Percentiles rank a stretch among this genome's conserved stretches.
Evolutionary conservation across 768 basidiomycete species (phyloP).

Genomic region (Lactarius quietus): DNA sequence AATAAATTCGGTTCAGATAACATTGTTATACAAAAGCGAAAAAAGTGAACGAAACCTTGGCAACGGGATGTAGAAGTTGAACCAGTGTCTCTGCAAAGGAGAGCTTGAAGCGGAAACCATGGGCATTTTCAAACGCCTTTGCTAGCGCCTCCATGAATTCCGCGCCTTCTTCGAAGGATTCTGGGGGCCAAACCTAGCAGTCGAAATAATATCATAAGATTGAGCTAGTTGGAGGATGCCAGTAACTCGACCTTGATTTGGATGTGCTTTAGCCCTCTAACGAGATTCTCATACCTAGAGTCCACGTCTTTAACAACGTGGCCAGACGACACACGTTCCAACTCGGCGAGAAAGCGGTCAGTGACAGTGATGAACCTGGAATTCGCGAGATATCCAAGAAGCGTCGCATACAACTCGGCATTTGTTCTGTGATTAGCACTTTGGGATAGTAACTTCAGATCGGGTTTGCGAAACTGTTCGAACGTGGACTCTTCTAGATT

Average conservation of each 20-base stretch:
- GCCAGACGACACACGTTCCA: conserved; percentile 68
- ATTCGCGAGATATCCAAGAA: conserved; percentile 81
- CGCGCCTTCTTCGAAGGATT: conserved; percentile 88
- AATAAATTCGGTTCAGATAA: background rate
- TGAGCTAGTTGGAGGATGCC: background rate
- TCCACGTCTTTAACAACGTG: conserved; percentile 80
- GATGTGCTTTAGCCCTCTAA: conserved; percentile 76
- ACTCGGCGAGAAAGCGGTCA: conserved; percentile 81
- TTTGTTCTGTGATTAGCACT: conserved; percentile 78
- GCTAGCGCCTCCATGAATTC: conserved; percentile 86
- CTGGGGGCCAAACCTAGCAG: conserved; percentile 86
- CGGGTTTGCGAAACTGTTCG: conserved; percentile 73
- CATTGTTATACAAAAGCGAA: background rate
- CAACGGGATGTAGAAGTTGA: conserved; percentile 78
- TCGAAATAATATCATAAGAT: conserved; percentile 6
- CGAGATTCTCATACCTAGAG: conserved; percentile 77
- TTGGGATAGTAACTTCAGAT: conserved; percentile 58
- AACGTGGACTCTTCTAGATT: conserved; percentile 86
- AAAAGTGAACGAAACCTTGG: conserved; percentile 55
- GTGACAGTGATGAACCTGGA: conserved; percentile 91
- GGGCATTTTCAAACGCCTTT: conserved; percentile 77
- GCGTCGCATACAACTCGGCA: conserved; percentile 74
- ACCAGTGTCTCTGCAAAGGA: conserved; percentile 83
- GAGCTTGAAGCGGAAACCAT: conserved; percentile 77
- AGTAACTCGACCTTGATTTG: conserved; percentile 63